Evolutionary conservation across 495 filamentous ascomycete genomes (phyloP).

Genomic region (Podospora sp.): DNA sequence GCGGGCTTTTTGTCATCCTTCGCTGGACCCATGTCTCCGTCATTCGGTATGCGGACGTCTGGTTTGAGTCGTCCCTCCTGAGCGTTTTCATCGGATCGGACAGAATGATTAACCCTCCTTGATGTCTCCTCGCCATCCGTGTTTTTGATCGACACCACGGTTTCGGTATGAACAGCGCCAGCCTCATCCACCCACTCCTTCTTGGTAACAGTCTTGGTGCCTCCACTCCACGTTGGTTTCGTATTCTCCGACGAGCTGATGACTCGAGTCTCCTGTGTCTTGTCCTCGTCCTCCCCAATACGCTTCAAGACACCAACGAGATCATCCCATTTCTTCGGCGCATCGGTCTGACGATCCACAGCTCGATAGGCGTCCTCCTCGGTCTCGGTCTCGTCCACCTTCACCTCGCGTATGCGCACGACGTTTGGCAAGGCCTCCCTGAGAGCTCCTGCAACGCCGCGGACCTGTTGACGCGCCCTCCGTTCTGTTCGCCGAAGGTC

Average conservation of each 20-base stretch:
- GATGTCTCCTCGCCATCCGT: constrained; percentile 16
- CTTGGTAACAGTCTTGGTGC: constrained; percentile 23
- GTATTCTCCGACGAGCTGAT: background rate
- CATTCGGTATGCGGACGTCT: background rate
- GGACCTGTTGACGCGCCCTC: background rate
- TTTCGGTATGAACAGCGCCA: constrained; percentile 28
- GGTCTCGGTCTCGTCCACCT: background rate
- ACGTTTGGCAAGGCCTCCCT: background rate
- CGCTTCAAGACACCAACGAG: constrained; percentile 15
- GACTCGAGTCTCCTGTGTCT: constrained; percentile 1
- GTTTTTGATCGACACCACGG: constrained; percentile 22
- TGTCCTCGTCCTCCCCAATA: constrained; percentile 1
- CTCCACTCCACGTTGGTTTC: constrained; percentile 8
- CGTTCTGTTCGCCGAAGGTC: constrained; percentile 12
- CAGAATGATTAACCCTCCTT: constrained; percentile 6
- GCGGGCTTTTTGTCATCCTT: background rate
- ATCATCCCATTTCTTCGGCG: background rate
- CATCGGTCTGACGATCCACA: background rate
- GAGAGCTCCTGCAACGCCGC: background rate
- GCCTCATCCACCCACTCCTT: constrained; percentile 24
- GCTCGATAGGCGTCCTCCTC: constrained; percentile 1
- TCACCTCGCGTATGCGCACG: background rate
- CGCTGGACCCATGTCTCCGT: background rate
- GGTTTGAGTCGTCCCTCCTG: too few relatives aligned
- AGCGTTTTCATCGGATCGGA: background rate